These are phyloP conservation scores for Corniculantispora saksenae DNA, from an alignment of 2,329 filamentous ascomycete genomes.

Conservation along the genomic window DNA sequence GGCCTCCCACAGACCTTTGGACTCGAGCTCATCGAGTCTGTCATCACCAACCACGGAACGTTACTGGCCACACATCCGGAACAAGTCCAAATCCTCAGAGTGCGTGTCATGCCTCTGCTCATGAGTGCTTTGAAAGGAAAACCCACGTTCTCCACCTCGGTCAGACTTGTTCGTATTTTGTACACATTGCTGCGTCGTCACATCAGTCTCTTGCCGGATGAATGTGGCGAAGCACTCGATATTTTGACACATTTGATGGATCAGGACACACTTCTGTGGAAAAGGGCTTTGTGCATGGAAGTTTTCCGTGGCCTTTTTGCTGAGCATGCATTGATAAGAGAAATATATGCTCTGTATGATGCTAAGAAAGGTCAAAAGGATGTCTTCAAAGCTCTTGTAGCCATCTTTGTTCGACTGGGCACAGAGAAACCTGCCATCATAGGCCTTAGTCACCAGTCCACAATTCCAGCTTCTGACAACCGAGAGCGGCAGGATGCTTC, in stretches of 20 bases:
- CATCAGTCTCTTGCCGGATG: slow-evolving; percentile 69
- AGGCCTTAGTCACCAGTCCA: slow-evolving; percentile 85
- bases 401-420: slow-evolving; percentile 86
- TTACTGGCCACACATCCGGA: slow-evolving; percentile 79
- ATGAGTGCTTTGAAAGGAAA: slow-evolving; percentile 76
- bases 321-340: slow-evolving; percentile 74
- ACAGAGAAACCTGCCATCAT: slow-evolving; percentile 89
- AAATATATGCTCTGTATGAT: slow-evolving; percentile 82
- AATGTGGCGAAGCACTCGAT: slow-evolving; percentile 81
- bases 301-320: slow-evolving; percentile 83
- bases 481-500: slow-evolving; percentile 59
- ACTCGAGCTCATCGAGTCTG: slow-evolving; percentile 87
- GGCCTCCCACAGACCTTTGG: slow-evolving; percentile 80
- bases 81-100: slow-evolving; percentile 75
- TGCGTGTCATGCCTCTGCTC: slow-evolving; percentile 79
- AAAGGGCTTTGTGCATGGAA: slow-evolving; percentile 86
- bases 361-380: slow-evolving; percentile 68
- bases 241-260: slow-evolving; percentile 85
- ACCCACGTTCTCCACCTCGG: slow-evolving; percentile 76
- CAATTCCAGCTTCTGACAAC: slow-evolving; percentile 66
- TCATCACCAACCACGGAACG: slow-evolving; percentile 80
- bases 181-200: slow-evolving; percentile 80
- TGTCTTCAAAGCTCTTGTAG: slow-evolving; percentile 79
- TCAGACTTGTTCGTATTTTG: slow-evolving; percentile 79
- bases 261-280: slow-evolving; percentile 82